phyloP scores from a whole-genome alignment of 805 yeast species.

The Kodamaea fukazawae region DNA sequence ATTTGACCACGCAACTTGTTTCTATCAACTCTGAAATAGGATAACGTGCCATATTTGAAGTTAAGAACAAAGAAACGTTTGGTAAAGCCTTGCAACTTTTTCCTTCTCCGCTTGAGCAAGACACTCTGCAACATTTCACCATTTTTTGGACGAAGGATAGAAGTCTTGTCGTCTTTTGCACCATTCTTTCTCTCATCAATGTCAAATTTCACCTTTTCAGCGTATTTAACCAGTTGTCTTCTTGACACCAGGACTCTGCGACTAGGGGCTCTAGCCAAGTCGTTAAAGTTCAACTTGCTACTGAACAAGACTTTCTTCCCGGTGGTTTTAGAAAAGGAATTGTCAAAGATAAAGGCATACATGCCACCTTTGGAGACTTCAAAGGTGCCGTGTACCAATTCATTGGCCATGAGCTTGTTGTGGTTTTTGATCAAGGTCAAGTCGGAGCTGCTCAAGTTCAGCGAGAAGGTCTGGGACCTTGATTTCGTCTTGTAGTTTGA shows the following conservation, averaged over 20 bases:
- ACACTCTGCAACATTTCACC: constrained; percentile 78
- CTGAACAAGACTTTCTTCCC: constrained; percentile 78
- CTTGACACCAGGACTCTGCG: constrained; percentile 6
- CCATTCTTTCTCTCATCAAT: background rate
- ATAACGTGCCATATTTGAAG: constrained; percentile 75
- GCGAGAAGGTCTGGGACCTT: constrained; percentile 37
- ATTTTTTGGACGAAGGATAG: constrained; percentile 44
- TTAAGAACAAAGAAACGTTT: constrained; percentile 83
- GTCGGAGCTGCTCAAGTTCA: constrained; percentile 39
- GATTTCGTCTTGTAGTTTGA: constrained; percentile 34
- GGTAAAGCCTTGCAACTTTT: constrained; percentile 81
- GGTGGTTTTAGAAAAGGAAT: constrained; percentile 81
- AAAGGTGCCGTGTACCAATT: constrained; percentile 59
- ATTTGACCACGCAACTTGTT: constrained; percentile 84
- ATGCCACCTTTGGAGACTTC: constrained; percentile 63
- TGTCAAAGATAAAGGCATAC: constrained; percentile 88
- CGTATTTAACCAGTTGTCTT: background rate
- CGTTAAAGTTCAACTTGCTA: constrained; percentile 18
- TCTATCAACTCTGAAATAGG: constrained; percentile 74
- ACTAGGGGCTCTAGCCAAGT: background rate
- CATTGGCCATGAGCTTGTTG: constrained; percentile 50
- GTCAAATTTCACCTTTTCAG: constrained; percentile 13
- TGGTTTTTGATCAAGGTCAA: constrained; percentile 57
- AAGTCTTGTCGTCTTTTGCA: constrained; percentile 9
- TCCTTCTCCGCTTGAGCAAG: constrained; percentile 73